Evolutionary conservation across 2,329 filamentous ascomycete genomes (phyloP).

Genomic region (Cladobotryum mycophilum): DNA sequence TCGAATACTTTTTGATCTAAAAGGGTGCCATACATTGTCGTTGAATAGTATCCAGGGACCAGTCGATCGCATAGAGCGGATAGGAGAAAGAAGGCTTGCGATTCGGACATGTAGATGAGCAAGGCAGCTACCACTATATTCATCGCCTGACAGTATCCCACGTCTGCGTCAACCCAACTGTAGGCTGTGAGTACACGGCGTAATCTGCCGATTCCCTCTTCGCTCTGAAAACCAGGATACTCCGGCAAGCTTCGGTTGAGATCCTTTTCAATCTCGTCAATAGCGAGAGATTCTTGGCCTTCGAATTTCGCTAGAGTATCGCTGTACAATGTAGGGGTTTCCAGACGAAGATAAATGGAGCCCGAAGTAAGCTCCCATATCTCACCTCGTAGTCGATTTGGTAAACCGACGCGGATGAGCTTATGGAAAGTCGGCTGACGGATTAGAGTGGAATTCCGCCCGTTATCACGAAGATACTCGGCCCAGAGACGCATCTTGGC

Average conservation of each 20-base stretch:
- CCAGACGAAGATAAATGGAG: conserved; percentile 79
- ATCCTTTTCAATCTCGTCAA: conserved; percentile 99
- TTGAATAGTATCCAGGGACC: conserved; percentile 94
- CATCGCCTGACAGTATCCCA: conserved; percentile 99
- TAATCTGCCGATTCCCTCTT: conserved; percentile 86
- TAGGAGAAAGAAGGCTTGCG: conserved; percentile 90
- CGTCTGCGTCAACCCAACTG: conserved; percentile 92
- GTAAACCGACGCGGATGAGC: conserved; percentile 88
- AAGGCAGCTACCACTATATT: conserved; percentile 98
- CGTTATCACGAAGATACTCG: conserved; percentile 93
- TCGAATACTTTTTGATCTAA: conserved; percentile 97
- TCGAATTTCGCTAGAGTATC: conserved; percentile 80
- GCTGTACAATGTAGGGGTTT: conserved; percentile 74
- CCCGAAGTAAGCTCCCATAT: conserved; percentile 95
- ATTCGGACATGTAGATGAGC: conserved; percentile 95
- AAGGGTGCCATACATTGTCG: conserved; percentile 97
- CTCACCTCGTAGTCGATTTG: conserved; percentile 87
- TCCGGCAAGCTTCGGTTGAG: conserved; percentile 93
- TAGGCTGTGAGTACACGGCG: conserved; percentile 91
- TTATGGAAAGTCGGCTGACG: conserved; percentile 98
- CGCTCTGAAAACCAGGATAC: conserved; percentile 94
- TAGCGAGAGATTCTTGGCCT: conserved; percentile 84
- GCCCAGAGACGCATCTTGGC: conserved; percentile 98
- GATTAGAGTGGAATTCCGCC: conserved; percentile 83
- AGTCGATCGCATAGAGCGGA: conserved; percentile 88